Evolutionary conservation across 129 eudicot genomes (phyloP).

Genomic region (Tanacetum coccineum): DNA sequence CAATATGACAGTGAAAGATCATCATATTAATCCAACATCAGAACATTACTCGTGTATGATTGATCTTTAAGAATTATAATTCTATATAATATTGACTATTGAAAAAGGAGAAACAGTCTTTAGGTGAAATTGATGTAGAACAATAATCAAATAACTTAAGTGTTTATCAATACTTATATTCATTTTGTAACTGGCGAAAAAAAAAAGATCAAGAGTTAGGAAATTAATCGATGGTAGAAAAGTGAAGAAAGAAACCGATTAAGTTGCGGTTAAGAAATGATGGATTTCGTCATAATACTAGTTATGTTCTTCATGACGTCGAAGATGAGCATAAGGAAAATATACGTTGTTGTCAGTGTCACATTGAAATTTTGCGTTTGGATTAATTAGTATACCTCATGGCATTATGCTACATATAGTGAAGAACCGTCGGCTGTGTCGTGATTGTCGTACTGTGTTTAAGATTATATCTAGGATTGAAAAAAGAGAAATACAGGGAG

Average conservation of each 20-base stretch:
- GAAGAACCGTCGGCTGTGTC: slow-evolving; percentile 90
- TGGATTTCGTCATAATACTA: slow-evolving; percentile 77
- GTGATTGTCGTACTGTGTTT: slow-evolving; percentile 85
- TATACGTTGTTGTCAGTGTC: slow-evolving; percentile 56
- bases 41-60: slow-evolving; percentile 83
- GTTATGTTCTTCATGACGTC: slow-evolving; percentile 83
- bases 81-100: too few relatives aligned
- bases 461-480: slow-evolving; percentile 74
- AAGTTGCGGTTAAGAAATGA: slow-evolving; percentile 80
- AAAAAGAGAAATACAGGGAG: slow-evolving; percentile 75
- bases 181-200: slow-evolving; percentile 63
- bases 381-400: slow-evolving; percentile 64
- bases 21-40: slow-evolving; percentile 51
- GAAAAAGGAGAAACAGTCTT: too few relatives aligned
- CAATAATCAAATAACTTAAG: too few relatives aligned
- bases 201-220: slow-evolving; percentile 61
- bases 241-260: slow-evolving; percentile 84
- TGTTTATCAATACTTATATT: too few relatives aligned
- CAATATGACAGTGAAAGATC: slow-evolving; percentile 66
- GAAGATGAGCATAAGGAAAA: slow-evolving; percentile 92
- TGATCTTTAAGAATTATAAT: too few relatives aligned
- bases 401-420: slow-evolving; percentile 56
- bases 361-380: slow-evolving; percentile 85
- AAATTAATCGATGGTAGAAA: slow-evolving; percentile 71
- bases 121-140: too few relatives aligned